phyloP scores from a whole-genome alignment of 306 rosid species.

The Trifolium subterraneum region DNA sequence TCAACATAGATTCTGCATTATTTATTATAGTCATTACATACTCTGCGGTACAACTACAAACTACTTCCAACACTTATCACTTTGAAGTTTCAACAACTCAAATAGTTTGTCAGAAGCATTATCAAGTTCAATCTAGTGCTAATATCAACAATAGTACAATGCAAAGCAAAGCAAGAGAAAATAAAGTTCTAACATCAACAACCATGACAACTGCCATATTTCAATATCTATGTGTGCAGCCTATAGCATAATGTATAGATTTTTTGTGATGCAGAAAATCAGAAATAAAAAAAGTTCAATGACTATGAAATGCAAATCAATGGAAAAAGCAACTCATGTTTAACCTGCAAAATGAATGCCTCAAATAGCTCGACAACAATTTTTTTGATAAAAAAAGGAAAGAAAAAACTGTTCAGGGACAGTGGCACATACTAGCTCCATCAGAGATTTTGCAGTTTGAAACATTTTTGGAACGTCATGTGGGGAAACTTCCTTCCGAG shows the following conservation, averaged over 20 bases:
- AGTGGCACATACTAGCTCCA: conserved; percentile 72
- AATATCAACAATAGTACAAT: conserved; percentile 22
- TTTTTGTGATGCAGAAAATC: conserved; percentile 9
- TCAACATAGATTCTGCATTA: conserved; percentile 17
- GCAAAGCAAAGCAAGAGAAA: background rate
- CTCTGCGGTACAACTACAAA: background rate
- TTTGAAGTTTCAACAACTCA: conserved; percentile 20
- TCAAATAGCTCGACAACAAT: background rate
- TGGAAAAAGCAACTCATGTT: conserved; percentile 13
- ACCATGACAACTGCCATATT: conserved; percentile 1
- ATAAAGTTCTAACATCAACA: conserved; percentile 15
- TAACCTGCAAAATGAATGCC: conserved; percentile 14
- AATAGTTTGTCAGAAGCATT: conserved; percentile 12
- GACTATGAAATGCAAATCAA: background rate
- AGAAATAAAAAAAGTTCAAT: conserved; percentile 12
- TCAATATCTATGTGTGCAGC: background rate
- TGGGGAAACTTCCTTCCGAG: conserved; percentile 86
- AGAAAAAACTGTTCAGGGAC: conserved; percentile 20
- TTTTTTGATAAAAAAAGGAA: background rate
- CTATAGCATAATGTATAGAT: conserved; percentile 20
- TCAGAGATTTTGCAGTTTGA: conserved; percentile 73
- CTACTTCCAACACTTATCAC: background rate
- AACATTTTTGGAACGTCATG: conserved; percentile 79
- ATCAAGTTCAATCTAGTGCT: conserved; percentile 24
- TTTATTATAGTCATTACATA: conserved; percentile 21